Percentiles rank a stretch among this genome's conserved stretches.
Conservation (phyloP, 2,329 filamentous ascomycete genomes). For the Penicillium vulpinum region DNA sequence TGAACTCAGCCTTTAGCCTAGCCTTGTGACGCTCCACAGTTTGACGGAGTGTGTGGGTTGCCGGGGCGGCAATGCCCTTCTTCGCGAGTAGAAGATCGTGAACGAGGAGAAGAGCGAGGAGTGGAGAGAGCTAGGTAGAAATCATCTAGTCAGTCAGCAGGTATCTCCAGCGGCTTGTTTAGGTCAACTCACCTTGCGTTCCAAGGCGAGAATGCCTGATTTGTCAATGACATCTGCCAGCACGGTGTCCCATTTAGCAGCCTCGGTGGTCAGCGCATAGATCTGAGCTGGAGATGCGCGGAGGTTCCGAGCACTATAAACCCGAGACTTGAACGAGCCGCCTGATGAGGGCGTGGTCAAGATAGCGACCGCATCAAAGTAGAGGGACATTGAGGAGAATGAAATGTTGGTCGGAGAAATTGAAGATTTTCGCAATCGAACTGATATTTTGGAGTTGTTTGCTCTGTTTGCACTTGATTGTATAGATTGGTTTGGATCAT, state of each 20-base stretch:
- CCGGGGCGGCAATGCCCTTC: conserved; percentile 76
- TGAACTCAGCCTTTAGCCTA: conserved; percentile 78
- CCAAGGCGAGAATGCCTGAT: conserved; percentile 71
- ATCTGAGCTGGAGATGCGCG: conserved; percentile 80
- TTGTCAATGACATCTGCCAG: conserved; percentile 88
- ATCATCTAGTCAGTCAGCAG: conserved; percentile 43
- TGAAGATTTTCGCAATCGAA: conserved; percentile 7
- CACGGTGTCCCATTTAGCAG: conserved; percentile 84
- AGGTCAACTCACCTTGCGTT: conserved; percentile 70
- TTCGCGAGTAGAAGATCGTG: conserved; percentile 86
- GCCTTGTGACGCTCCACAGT: conserved; percentile 79
- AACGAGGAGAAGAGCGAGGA: conserved; percentile 75
- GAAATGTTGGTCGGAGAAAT: conserved; percentile 7
- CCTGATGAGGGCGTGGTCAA: conserved; percentile 66
- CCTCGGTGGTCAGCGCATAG: conserved; percentile 83
- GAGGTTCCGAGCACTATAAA: conserved; percentile 71
- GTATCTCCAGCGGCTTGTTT: conserved; percentile 10
- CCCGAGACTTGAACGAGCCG: conserved; percentile 83
- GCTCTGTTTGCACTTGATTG: conserved; percentile 28
- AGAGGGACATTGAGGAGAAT: conserved; percentile 76
- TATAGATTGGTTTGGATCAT: neutral
- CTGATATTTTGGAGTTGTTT: conserved; percentile 17
- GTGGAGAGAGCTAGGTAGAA: conserved; percentile 67
- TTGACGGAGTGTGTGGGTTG: conserved; percentile 73
- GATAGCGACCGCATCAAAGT: conserved; percentile 82